A percentile compares a stretch with the other conserved stretches of the same genome.
phyloP scores from a whole-genome alignment of 2,329 filamentous ascomycete genomes.

The Herpomyces periplanetae region DNA sequence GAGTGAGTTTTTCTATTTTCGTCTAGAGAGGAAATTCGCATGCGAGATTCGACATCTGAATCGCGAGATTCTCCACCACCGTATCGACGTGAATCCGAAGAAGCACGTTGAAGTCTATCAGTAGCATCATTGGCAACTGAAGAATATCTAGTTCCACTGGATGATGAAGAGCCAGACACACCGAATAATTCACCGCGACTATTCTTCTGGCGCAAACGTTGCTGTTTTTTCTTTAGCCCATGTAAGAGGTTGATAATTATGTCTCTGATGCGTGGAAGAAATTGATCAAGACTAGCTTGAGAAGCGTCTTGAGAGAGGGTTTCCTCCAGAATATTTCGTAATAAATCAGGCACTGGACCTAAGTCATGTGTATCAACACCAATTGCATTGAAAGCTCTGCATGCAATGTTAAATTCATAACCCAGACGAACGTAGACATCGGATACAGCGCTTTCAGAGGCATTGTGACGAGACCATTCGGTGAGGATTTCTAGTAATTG shows the following conservation, averaged over 20 bases:
- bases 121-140: neutral
- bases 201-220: slow-evolving; percentile 25
- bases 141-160: too few species aligned
- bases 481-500: slow-evolving; percentile 87
- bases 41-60: too few species aligned
- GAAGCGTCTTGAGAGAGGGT: slow-evolving; percentile 89
- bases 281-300: slow-evolving; percentile 64
- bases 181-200: slow-evolving; percentile 11
- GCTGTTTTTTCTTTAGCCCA: slow-evolving; percentile 83
- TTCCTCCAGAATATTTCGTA: slow-evolving; percentile 66
- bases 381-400: slow-evolving; percentile 77
- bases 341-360: slow-evolving; percentile 64
- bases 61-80: too few species aligned
- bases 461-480: slow-evolving; percentile 72
- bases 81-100: too few species aligned
- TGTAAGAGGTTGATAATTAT: slow-evolving; percentile 95
- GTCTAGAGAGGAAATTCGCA: slow-evolving; percentile 9
- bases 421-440: slow-evolving; percentile 90
- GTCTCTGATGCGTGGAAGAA: slow-evolving; percentile 68
- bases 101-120: too few species aligned
- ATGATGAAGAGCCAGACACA: too few species aligned
- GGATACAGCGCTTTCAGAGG: slow-evolving; percentile 74
- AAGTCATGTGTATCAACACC: slow-evolving; percentile 79
- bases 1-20: too few species aligned
- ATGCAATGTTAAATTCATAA: slow-evolving; percentile 97